Evolutionary conservation across 768 basidiomycete genomes (phyloP), one percentile per base, ranked within the genome.

Genomic region (Russula sp.): DNA sequence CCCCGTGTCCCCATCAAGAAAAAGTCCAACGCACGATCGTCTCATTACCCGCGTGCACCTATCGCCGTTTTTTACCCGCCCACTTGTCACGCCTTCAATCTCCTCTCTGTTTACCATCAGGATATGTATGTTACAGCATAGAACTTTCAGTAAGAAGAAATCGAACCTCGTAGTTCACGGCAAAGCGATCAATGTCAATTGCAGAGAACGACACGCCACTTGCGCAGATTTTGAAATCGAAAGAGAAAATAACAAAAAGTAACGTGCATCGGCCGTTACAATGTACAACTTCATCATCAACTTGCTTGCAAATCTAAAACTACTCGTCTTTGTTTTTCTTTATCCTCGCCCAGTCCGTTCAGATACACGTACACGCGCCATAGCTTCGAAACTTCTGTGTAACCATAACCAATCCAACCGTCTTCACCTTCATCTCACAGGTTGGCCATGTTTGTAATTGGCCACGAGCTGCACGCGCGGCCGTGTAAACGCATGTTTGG

Each of bases 371-470:
- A 64, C 58, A 64, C 42, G 34, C 20, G 20, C 47, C 40, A 27
- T 35, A 44, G 27, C 40, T 44, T 60, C 58, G 32, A 54, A 31
- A 16, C 31, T 57, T 58, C 54, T 59, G 56, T 53, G 48, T 50
- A 52, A 55, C 22, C 64, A 59, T 61, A 59, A 45, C 59, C 40
- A 20, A 57, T 48, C 44, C 20, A 11, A 53, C 35, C 27, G 4
- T 13, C 2, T 6, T 27, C 2, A 27, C 22, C 20, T 13, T 48
- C 11, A 48, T 8, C 22, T 78, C 76, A 87, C 68, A 87, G 73
- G 22, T 77, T 75, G n/a, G 87, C 78, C 68, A 89, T 70, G 71
- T 81, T 87, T 65, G 86, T 88, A 39, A 85, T 74, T 4, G 89
- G 90, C 90, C 89, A 91, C 59, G 80, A 75, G 75, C 89, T 91